Percentiles rank a stretch among this genome's conserved stretches.
Evolutionary conservation across 1,139 yeast genomes (phyloP).

Genomic region (Nakaseomyces uthaithaninus): DNA sequence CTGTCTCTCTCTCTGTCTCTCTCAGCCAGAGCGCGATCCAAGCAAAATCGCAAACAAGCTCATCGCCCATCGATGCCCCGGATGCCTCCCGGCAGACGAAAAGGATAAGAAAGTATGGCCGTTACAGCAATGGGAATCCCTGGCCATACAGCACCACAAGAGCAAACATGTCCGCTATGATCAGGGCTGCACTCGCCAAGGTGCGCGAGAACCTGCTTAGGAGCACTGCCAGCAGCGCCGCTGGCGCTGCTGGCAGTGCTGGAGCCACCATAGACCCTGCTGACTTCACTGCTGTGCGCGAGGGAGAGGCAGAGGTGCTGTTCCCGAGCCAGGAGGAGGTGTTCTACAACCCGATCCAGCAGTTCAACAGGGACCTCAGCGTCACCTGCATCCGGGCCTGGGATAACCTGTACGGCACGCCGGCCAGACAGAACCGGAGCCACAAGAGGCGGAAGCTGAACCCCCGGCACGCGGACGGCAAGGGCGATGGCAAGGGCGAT

Average conservation of each 20-base stretch:
- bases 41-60: too few relatives aligned
- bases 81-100: too few relatives aligned
- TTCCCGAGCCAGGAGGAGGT: constrained; percentile 73
- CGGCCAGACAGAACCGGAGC: constrained; percentile 70
- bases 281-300: constrained; percentile 47
- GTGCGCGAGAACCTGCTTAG: constrained; percentile 14
- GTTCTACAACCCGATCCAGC: constrained; percentile 93
- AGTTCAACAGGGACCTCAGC: constrained; percentile 87
- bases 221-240: constrained; percentile 5
- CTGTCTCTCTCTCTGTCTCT: too few relatives aligned
- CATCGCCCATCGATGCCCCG: too few relatives aligned
- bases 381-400: constrained; percentile 82
- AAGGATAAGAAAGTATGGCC: too few relatives aligned
- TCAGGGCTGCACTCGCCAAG: constrained; percentile 25
- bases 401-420: constrained; percentile 51
- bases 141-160: too few relatives aligned
- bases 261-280: constrained; percentile 21
- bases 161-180: constrained; percentile 16
- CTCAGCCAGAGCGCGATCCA: too few relatives aligned
- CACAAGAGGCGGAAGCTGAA: constrained; percentile 27
- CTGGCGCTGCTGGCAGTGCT: constrained; percentile 1
- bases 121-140: too few relatives aligned
- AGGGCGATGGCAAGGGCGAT: constrained; percentile 22
- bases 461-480: constrained; percentile 12
- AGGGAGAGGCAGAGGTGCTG: constrained; percentile 74